Percentiles rank a stretch among this genome's conserved stretches.
Conservation (phyloP, 768 basidiomycete genomes). For the Macrocybe gigantea region DNA sequence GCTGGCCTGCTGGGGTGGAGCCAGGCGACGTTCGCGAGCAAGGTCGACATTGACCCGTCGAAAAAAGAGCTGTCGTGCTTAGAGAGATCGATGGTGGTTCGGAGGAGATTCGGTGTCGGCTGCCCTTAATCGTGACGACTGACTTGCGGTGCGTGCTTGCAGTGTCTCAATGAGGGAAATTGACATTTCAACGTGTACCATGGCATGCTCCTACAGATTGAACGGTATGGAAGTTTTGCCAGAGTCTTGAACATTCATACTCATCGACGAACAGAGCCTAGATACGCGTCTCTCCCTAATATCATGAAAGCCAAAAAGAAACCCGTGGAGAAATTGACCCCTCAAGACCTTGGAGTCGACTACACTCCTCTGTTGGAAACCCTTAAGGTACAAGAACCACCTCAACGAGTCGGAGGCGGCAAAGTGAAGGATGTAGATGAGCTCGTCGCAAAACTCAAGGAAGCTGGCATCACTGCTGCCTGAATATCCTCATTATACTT, state of each 20-base stretch:
- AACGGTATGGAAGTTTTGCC: slow-evolving; percentile 47
- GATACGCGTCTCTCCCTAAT: slow-evolving; percentile 94
- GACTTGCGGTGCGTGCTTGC: slow-evolving; percentile 69
- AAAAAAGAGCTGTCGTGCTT: slow-evolving; percentile 66
- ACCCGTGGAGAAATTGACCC: slow-evolving; percentile 76
- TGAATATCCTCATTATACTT: slow-evolving; percentile 8
- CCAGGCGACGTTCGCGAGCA: slow-evolving; percentile 94
- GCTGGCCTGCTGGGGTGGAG: slow-evolving; percentile 89
- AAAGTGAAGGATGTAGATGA: slow-evolving; percentile 93
- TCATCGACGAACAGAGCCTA: slow-evolving; percentile 58
- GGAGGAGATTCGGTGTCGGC: slow-evolving; percentile 70
- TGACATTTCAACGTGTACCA: background rate
- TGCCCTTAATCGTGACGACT: slow-evolving; percentile 88
- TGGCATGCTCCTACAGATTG: slow-evolving; percentile 39
- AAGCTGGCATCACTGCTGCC: slow-evolving; percentile 59
- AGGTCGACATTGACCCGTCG: slow-evolving; percentile 62
- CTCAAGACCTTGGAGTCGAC: slow-evolving; percentile 80
- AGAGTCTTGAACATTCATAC: background rate
- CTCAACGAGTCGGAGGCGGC: slow-evolving; percentile 83
- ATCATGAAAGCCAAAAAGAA: slow-evolving; percentile 99
- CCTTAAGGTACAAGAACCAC: slow-evolving; percentile 84
- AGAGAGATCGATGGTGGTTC: slow-evolving; percentile 94
- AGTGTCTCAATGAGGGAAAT: background rate
- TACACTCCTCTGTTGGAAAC: slow-evolving; percentile 79
- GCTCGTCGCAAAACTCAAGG: slow-evolving; percentile 82